phyloP scores from a whole-genome alignment of 306 rosid genomes.

The Amphicarpaea edgeworthii region DNA sequence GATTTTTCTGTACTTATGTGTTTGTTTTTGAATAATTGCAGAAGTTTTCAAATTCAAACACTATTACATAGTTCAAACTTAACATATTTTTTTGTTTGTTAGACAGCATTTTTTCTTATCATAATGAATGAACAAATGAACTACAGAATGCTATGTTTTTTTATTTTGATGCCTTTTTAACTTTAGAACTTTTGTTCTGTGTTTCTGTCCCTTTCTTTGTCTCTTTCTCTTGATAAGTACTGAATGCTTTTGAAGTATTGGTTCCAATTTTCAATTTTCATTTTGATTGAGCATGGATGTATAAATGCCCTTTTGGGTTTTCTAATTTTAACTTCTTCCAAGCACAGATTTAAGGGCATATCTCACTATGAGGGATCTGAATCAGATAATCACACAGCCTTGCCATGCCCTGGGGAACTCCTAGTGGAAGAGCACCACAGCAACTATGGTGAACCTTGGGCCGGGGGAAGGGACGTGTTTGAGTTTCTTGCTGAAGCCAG shows the following conservation, averaged over 20 bases:
- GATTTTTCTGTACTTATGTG: too few relatives aligned
- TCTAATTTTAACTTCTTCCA: constrained; percentile 8
- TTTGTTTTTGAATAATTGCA: background rate
- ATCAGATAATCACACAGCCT: constrained; percentile 69
- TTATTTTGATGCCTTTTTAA: constrained; percentile 6
- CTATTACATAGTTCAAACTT: background rate
- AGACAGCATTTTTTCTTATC: background rate
- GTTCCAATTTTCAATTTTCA: too few relatives aligned
- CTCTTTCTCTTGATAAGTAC: background rate
- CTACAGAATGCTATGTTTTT: background rate
- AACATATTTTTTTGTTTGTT: background rate
- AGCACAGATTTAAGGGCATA: constrained; percentile 79
- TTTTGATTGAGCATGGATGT: constrained; percentile 19
- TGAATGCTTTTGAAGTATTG: too few relatives aligned
- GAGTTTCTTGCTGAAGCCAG: constrained; percentile 79
- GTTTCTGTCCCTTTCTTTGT: background rate
- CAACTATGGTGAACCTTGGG: constrained; percentile 98
- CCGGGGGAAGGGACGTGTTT: constrained; percentile 90
- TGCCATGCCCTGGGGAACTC: constrained; percentile 91
- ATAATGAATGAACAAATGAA: background rate
- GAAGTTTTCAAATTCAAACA: constrained; percentile 8
- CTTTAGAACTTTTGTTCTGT: background rate
- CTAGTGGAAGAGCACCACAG: constrained; percentile 95
- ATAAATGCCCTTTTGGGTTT: constrained; percentile 21
- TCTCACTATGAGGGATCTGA: constrained; percentile 81